Conservation (phyloP, 352 stramenopile genomes). For the Pythium volutum region DNA sequence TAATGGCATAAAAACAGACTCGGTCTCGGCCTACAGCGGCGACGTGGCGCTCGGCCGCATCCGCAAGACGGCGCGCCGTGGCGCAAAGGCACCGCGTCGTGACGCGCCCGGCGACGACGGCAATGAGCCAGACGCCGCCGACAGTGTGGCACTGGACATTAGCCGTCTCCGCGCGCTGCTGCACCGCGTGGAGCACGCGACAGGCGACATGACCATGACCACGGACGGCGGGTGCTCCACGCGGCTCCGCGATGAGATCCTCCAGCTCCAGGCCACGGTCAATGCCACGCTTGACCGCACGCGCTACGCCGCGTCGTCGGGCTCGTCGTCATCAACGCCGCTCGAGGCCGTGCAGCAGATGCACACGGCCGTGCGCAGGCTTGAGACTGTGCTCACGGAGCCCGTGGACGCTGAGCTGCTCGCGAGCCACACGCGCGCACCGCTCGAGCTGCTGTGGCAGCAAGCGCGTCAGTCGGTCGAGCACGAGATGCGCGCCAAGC, state of each 20-base stretch:
- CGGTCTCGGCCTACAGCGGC: slow-evolving; percentile 20
- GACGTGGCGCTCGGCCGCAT: slow-evolving; percentile 19
- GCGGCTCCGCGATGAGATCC: slow-evolving; percentile 15
- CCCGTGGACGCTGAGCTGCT: slow-evolving; percentile 1
- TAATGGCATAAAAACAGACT: slow-evolving; percentile 10
- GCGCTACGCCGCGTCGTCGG: neutral
- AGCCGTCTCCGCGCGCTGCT: neutral
- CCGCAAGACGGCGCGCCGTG: neutral
- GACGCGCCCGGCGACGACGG: neutral
- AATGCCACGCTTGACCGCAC: slow-evolving; percentile 9
- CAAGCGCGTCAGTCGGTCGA: slow-evolving; percentile 20
- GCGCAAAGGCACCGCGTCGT: neutral
- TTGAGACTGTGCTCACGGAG: slow-evolving; percentile 17
- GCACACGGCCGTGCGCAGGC: slow-evolving; percentile 9
- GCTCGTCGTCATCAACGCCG: neutral
- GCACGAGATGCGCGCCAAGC: slow-evolving; percentile 29
- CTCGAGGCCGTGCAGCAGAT: slow-evolving; percentile 22
- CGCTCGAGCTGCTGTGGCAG: slow-evolving; percentile 26
- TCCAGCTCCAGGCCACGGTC: slow-evolving; percentile 17
- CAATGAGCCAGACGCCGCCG: neutral
- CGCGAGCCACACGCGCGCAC: slow-evolving; percentile 4
- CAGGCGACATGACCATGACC: neutral
- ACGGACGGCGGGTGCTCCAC: slow-evolving; percentile 10
- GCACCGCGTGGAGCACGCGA: neutral
- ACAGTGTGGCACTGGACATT: neutral